These are phyloP conservation scores for Penicillium daleae DNA, from an alignment of 495 filamentous ascomycete genomes.

Conservation along the genomic window DNA sequence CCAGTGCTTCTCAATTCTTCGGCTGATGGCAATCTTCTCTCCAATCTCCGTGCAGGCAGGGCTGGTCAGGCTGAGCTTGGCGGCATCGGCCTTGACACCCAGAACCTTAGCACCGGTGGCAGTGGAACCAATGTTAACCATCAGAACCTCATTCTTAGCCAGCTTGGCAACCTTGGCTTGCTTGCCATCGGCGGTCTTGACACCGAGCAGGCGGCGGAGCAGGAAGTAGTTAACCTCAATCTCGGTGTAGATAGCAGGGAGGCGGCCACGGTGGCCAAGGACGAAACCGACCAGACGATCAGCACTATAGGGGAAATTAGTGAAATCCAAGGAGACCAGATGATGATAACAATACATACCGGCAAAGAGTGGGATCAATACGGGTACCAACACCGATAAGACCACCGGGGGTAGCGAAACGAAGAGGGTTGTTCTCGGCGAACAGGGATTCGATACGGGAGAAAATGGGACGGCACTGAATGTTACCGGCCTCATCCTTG, in stretches of 20 bases:
- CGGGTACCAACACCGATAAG: conserved; percentile 96
- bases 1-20: conserved; percentile 99
- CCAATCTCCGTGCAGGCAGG: conserved; percentile 92
- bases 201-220: conserved; percentile 88
- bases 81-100: conserved; percentile 95
- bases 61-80: conserved; percentile 84
- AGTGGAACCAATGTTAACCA: conserved; percentile 99
- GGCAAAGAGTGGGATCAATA: conserved; percentile 95
- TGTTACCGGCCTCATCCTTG: conserved; percentile 88
- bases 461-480: conserved; percentile 96
- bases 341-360: conserved; percentile 2
- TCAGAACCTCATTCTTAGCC: conserved; percentile 93
- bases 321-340: neutral
- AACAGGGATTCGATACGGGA: conserved; percentile 92
- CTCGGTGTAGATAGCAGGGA: conserved; percentile 95
- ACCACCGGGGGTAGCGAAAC: conserved; percentile 95
- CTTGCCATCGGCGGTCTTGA: conserved; percentile 97
- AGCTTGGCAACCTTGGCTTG: conserved; percentile 98
- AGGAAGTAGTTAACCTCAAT: conserved; percentile 99
- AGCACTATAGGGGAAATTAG: conserved; percentile 53
- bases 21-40: conserved; percentile 94
- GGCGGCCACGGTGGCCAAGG: conserved; percentile 84
- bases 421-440: conserved; percentile 96
- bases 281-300: conserved; percentile 99
- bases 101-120: conserved; percentile 95